These are phyloP conservation scores for Sordariomycetes sp. DNA, from an alignment of 2,329 filamentous ascomycete genomes.

Conservation along the genomic window DNA sequence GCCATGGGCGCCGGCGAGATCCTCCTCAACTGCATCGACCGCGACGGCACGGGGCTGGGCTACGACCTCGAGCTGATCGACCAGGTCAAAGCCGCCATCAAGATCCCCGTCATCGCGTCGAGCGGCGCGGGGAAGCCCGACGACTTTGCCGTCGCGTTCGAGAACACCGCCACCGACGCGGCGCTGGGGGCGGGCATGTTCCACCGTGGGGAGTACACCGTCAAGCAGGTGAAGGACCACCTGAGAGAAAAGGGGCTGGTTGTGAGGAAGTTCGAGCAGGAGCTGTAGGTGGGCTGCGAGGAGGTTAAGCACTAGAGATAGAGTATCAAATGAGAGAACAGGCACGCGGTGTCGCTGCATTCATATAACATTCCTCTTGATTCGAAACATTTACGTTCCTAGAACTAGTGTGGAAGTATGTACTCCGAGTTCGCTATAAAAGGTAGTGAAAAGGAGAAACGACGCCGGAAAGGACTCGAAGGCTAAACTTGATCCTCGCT, in stretches of 20 bases:
- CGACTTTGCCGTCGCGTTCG: conserved; percentile 89
- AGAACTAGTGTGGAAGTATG: neutral
- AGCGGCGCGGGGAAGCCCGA: conserved; percentile 80
- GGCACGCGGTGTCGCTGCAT: neutral
- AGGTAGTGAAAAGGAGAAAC: neutral
- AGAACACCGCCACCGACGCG: conserved; percentile 76
- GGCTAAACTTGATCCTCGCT: conserved; percentile 9
- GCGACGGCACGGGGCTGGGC: conserved; percentile 86
- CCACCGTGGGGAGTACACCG: conserved; percentile 89
- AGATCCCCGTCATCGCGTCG: conserved; percentile 89
- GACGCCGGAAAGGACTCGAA: neutral
- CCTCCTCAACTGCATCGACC: conserved; percentile 94
- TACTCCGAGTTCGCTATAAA: neutral
- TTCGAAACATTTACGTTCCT: neutral
- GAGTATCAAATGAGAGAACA: neutral
- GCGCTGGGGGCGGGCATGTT: conserved; percentile 97
- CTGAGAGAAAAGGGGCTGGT: conserved; percentile 60
- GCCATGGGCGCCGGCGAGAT: conserved; percentile 94
- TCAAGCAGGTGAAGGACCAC: conserved; percentile 84
- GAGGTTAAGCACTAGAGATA: neutral
- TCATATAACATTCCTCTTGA: neutral
- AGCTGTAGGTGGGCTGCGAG: conserved; percentile 17
- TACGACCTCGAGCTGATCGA: conserved; percentile 89
- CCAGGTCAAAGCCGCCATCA: conserved; percentile 77
- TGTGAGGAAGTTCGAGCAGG: conserved; percentile 68